A percentile compares a stretch with the other conserved stretches of the same genome.
Conservation (phyloP, 805 yeast genomes). For the Ogataea haglerorum region DNA sequence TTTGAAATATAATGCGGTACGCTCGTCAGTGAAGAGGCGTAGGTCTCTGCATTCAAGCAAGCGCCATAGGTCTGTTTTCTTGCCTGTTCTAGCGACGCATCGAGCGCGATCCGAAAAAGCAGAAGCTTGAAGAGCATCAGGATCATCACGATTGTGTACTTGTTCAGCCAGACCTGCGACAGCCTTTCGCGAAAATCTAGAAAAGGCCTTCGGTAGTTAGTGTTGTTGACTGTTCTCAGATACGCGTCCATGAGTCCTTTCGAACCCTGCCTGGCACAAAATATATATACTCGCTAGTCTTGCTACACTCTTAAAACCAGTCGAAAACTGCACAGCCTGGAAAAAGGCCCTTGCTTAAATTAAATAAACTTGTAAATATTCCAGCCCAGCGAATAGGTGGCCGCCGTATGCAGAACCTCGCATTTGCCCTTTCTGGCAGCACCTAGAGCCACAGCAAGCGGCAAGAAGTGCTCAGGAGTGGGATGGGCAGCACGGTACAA, state of each 20-base stretch:
- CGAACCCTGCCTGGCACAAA: background rate
- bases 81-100: constrained; percentile 39
- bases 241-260: constrained; percentile 5
- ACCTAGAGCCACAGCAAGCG: constrained; percentile 59
- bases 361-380: constrained; percentile 52
- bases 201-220: constrained; percentile 34
- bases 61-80: constrained; percentile 37
- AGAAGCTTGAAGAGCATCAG: constrained; percentile 58
- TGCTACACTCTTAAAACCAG: constrained; percentile 10
- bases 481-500: constrained; percentile 60
- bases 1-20: constrained; percentile 56
- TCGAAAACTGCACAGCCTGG: constrained; percentile 10
- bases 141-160: constrained; percentile 52
- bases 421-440: constrained; percentile 45
- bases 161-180: constrained; percentile 66
- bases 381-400: constrained; percentile 57
- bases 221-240: constrained; percentile 2
- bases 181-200: constrained; percentile 50
- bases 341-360: constrained; percentile 1
- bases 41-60: constrained; percentile 47
- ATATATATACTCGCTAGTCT: constrained; percentile 3
- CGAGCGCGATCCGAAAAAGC: constrained; percentile 51
- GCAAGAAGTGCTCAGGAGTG: constrained; percentile 70
- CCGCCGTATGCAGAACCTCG: constrained; percentile 45
- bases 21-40: constrained; percentile 33